Evolutionary conservation across 108 stramenopile species (phyloP).

Genomic region (Cyclotella cryptica): DNA sequence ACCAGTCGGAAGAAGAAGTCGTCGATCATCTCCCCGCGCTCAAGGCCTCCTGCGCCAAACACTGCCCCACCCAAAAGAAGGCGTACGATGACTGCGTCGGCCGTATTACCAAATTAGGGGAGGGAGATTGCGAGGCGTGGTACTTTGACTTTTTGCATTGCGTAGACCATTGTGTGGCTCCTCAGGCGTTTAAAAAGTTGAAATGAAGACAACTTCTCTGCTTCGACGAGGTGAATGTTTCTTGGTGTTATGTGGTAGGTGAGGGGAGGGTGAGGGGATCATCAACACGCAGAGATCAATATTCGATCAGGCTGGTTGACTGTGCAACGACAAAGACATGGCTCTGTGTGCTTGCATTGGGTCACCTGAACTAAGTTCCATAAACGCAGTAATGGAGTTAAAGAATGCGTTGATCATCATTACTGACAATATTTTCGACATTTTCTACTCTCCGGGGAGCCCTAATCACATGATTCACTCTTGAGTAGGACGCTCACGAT

Average conservation of each 20-base stretch:
- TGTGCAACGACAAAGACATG: neutral
- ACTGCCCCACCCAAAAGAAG: conserved; percentile 70
- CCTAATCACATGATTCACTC: too few relatives aligned
- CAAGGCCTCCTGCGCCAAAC: conserved; percentile 69
- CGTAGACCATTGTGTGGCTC: conserved; percentile 92
- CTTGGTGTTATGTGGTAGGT: neutral
- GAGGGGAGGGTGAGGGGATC: neutral
- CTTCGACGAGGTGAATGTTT: neutral
- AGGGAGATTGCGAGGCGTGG: conserved; percentile 93
- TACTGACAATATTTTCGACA: too few relatives aligned
- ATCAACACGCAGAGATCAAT: neutral
- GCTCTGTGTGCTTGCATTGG: neutral
- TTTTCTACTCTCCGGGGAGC: too few relatives aligned
- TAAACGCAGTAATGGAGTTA: too few relatives aligned
- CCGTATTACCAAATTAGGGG: conserved; percentile 82
- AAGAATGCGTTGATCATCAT: too few relatives aligned
- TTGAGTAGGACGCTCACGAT: too few relatives aligned
- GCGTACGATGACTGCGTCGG: conserved; percentile 87
- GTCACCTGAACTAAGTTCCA: neutral
- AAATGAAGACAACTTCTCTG: conserved; percentile 50
- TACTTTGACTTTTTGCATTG: conserved; percentile 91
- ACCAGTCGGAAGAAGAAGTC: conserved; percentile 76
- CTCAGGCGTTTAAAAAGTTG: conserved; percentile 84
- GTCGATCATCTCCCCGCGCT: conserved; percentile 85
- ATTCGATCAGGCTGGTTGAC: neutral